Percentiles rank a stretch among this genome's conserved stretches.
phyloP scores from a whole-genome alignment of 148 eudicot species.

The Nyssa sinensis region DNA sequence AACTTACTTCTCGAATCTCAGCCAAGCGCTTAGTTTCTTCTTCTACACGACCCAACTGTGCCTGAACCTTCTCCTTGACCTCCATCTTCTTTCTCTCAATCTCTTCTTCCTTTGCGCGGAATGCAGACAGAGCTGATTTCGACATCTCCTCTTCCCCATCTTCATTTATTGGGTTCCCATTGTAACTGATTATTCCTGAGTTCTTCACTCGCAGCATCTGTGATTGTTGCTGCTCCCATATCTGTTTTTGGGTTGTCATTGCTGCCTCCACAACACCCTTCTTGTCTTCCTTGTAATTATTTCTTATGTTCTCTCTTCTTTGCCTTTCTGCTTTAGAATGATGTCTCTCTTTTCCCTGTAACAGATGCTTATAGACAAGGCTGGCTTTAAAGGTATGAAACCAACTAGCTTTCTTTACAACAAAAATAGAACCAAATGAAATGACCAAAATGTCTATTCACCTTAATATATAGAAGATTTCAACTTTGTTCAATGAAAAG shows the following conservation, averaged over 20 bases:
- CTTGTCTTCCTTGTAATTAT: neutral
- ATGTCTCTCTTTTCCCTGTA: slow-evolving; percentile 24
- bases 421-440: slow-evolving; percentile 15
- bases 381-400: slow-evolving; percentile 50
- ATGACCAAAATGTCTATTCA: slow-evolving; percentile 36
- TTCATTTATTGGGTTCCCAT: slow-evolving; percentile 39
- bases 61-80: slow-evolving; percentile 63
- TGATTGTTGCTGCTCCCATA: slow-evolving; percentile 3
- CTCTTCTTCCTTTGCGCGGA: slow-evolving; percentile 89
- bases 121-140: slow-evolving; percentile 52
- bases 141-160: slow-evolving; percentile 72
- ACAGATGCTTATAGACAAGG: slow-evolving; percentile 35
- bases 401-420: slow-evolving; percentile 15
- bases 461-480: neutral
- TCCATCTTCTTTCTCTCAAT: slow-evolving; percentile 77
- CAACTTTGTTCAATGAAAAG: neutral
- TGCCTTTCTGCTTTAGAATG: slow-evolving; percentile 26
- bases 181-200: slow-evolving; percentile 45
- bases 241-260: slow-evolving; percentile 44
- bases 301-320: slow-evolving; percentile 9
- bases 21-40: slow-evolving; percentile 83
- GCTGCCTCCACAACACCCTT: neutral
- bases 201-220: slow-evolving; percentile 25
- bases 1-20: slow-evolving; percentile 78
- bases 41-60: slow-evolving; percentile 79